These are phyloP conservation scores for Rosa persica DNA, from an alignment of 306 rosid species.

Conservation along the genomic window DNA sequence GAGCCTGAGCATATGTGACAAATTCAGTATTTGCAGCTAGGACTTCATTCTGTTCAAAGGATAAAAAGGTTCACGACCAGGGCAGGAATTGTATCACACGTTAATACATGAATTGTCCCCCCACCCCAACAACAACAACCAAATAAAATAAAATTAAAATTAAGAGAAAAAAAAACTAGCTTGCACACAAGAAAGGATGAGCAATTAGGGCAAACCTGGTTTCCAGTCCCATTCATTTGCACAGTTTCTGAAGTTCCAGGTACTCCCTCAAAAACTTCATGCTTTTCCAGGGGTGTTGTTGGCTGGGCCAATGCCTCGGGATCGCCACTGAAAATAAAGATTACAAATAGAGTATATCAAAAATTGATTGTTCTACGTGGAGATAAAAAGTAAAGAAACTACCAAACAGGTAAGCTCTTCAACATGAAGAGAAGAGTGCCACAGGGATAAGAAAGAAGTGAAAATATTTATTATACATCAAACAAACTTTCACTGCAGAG, in stretches of 20 bases:
- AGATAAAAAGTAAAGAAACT: conserved; percentile 12
- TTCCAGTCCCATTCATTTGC: conserved; percentile 36
- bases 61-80: conserved; percentile 20
- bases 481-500: background rate
- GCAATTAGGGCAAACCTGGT: conserved; percentile 25
- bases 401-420: conserved; percentile 4
- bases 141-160: background rate
- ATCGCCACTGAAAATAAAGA: conserved; percentile 36
- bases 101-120: background rate
- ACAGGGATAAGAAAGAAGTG: background rate
- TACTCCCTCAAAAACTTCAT: conserved; percentile 51
- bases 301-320: conserved; percentile 38
- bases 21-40: conserved; percentile 34
- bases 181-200: background rate
- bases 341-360: conserved; percentile 14
- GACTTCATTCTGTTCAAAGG: conserved; percentile 50
- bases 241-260: conserved; percentile 34
- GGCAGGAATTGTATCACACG: background rate
- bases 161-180: background rate
- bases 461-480: background rate
- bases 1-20: conserved; percentile 55
- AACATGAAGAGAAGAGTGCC: background rate
- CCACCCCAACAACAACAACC: background rate
- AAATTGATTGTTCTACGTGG: background rate
- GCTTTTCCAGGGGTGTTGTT: conserved; percentile 33